These are phyloP conservation scores for Trichophyton simii DNA, from an alignment of 2,329 filamentous ascomycete genomes.

Conservation along the genomic window DNA sequence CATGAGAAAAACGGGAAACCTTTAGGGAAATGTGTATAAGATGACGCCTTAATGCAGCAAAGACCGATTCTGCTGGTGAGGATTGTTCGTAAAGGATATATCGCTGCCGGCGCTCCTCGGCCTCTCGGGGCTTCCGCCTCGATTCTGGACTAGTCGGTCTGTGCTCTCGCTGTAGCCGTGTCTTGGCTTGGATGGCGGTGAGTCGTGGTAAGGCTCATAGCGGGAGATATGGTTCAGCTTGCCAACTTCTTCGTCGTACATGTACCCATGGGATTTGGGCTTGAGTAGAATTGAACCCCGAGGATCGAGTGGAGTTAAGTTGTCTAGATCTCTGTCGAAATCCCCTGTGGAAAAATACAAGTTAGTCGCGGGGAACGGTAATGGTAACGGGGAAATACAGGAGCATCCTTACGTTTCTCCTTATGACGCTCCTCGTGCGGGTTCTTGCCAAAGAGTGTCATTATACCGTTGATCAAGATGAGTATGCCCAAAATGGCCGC, in stretches of 20 bases:
- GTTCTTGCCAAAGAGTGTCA: slow-evolving; percentile 71
- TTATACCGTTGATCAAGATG: slow-evolving; percentile 78
- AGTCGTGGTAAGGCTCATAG: slow-evolving; percentile 30
- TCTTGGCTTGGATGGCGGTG: slow-evolving; percentile 14
- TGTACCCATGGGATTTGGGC: slow-evolving; percentile 28
- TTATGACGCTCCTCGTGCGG: slow-evolving; percentile 80
- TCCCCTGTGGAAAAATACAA: slow-evolving; percentile 46
- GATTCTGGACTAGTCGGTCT: slow-evolving; percentile 22
- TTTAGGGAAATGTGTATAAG: slow-evolving; percentile 17
- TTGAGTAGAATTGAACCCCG: slow-evolving; percentile 75
- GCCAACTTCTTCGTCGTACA: slow-evolving; percentile 22
- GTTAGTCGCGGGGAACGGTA: not conserved
- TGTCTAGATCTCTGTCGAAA: slow-evolving; percentile 61
- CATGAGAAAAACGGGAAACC: slow-evolving; percentile 18
- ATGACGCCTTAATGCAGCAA: slow-evolving; percentile 19
- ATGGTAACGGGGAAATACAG: not conserved
- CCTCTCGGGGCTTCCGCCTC: not conserved
- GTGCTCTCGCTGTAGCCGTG: slow-evolving; percentile 23
- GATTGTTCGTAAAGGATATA: slow-evolving; percentile 21
- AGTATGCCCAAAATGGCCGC: slow-evolving; percentile 75
- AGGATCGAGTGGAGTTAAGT: slow-evolving; percentile 73
- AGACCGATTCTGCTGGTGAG: slow-evolving; percentile 9
- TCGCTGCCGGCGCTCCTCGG: not conserved
- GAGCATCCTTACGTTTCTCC: slow-evolving; percentile 62
- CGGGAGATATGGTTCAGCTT: slow-evolving; percentile 31